phyloP scores from a whole-genome alignment of 192 early-diverging fungal genomes.

The Umbelopsis sp. region DNA sequence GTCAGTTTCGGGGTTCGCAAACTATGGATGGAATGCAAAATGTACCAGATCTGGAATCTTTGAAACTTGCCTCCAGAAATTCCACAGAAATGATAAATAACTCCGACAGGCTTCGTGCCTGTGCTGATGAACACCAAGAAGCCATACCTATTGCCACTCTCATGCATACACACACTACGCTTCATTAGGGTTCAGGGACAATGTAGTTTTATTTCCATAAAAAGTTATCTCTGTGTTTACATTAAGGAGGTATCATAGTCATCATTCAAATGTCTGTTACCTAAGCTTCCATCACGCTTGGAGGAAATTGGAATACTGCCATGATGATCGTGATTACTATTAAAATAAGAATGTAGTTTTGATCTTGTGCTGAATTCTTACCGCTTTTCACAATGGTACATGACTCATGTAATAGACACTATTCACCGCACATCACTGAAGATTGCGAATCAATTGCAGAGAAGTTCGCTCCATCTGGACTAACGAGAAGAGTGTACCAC shows the following conservation, averaged over 20 bases:
- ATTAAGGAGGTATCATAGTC: neutral
- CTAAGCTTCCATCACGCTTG: neutral
- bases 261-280: neutral
- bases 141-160: too few species aligned
- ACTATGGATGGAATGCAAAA: too few species aligned
- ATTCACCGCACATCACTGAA: neutral
- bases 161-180: too few species aligned
- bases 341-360: neutral
- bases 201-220: too few species aligned
- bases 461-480: neutral
- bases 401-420: neutral
- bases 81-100: too few species aligned
- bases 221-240: neutral
- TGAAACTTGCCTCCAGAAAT: too few species aligned
- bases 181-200: too few species aligned
- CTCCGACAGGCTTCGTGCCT: too few species aligned
- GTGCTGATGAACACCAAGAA: too few species aligned
- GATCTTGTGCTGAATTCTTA: neutral
- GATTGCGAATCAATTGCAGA: slow-evolving; percentile 1
- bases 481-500: neutral
- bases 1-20: too few species aligned
- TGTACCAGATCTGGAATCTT: too few species aligned
- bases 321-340: neutral
- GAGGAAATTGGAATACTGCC: slow-evolving; percentile 4
- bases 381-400: neutral